Evolutionary conservation across 2,329 filamentous ascomycete genomes (phyloP).

Genomic region (Tolypocladium album): DNA sequence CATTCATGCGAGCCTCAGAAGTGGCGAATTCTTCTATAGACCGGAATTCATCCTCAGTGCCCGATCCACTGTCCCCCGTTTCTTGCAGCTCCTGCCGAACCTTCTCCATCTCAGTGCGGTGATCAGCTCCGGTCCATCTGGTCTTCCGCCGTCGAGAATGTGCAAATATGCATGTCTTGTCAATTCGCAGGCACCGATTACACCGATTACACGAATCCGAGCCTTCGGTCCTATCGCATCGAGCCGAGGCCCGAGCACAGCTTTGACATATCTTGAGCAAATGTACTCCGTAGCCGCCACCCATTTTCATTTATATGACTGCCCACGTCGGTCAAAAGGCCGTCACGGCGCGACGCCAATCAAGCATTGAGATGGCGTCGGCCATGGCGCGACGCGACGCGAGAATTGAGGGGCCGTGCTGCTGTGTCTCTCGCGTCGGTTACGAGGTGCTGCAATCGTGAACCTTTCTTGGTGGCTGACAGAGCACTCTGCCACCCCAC

Average conservation of each 20-base stretch:
- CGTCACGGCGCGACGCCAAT: too few species aligned
- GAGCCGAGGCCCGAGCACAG: not conserved
- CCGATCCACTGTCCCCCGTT: too few species aligned
- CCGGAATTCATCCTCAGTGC: not conserved
- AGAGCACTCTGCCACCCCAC: not conserved
- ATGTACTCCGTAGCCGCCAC: too few species aligned
- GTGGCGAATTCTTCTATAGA: not conserved
- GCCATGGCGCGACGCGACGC: not conserved
- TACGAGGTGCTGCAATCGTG: not conserved
- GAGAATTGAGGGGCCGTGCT: not conserved
- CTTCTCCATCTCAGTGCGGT: not conserved
- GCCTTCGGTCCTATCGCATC: not conserved
- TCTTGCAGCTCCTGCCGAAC: too few species aligned
- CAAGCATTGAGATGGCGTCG: too few species aligned
- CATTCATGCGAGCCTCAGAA: not conserved
- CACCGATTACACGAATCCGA: not conserved
- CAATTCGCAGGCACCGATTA: not conserved
- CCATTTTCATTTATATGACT: not conserved
- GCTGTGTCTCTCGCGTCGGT: not conserved
- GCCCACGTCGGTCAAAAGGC: not conserved
- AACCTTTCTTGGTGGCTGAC: not conserved
- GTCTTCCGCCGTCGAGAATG: not conserved
- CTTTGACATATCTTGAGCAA: not conserved
- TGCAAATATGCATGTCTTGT: not conserved
- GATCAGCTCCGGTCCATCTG: too few species aligned